These are phyloP conservation scores for Mucor racemosus DNA, from an alignment of 371 early-diverging fungal species.

Conservation along the genomic window DNA sequence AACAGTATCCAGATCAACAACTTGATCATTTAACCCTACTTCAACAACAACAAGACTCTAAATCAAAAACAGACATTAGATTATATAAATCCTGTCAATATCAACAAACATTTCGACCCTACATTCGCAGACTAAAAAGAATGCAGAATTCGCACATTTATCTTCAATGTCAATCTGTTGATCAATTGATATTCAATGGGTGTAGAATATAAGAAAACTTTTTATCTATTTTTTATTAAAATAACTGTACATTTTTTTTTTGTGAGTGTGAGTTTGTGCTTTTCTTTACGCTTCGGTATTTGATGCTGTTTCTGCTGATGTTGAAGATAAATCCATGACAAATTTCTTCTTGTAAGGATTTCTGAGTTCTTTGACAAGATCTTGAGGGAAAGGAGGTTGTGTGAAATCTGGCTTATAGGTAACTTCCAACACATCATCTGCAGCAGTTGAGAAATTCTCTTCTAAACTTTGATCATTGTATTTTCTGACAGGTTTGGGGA, in stretches of 20 bases:
- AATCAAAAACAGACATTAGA: not conserved
- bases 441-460: slow-evolving; percentile 41
- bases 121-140: slow-evolving; percentile 9
- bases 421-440: slow-evolving; percentile 38
- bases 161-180: slow-evolving; percentile 12
- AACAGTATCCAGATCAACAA: not conserved
- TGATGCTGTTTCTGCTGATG: slow-evolving; percentile 3
- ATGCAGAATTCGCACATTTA: slow-evolving; percentile 4
- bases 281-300: not conserved
- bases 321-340: slow-evolving; percentile 1
- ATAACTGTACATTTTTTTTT: slow-evolving; percentile 19
- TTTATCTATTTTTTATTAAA: slow-evolving; percentile 5
- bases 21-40: not conserved
- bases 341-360: slow-evolving; percentile 42
- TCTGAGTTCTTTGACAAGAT: slow-evolving; percentile 45
- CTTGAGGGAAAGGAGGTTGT: slow-evolving; percentile 44
- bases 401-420: slow-evolving; percentile 35
- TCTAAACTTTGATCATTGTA: slow-evolving; percentile 45
- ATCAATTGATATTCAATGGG: slow-evolving; percentile 16
- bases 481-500: slow-evolving; percentile 48
- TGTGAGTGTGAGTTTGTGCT: not conserved
- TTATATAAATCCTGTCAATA: slow-evolving; percentile 7
- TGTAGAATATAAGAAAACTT: slow-evolving; percentile 9
- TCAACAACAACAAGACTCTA: not conserved
- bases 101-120: slow-evolving; percentile 6